Evolutionary conservation across 2,329 filamentous ascomycete genomes (phyloP).

Genomic region (Pseudogymnoascus sp.): DNA sequence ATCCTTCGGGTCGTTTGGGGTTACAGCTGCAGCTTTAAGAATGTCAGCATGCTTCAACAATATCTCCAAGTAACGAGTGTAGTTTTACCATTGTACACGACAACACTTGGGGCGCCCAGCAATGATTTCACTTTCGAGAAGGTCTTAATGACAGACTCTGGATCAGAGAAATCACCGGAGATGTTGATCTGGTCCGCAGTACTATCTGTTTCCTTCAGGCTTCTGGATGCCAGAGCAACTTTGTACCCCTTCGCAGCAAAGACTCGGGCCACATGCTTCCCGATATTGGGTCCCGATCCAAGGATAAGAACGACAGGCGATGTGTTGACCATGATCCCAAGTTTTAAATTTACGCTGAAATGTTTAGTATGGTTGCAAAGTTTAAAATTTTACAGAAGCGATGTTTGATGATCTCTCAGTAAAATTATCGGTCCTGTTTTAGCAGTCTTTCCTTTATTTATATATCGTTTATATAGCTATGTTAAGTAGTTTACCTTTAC

Average conservation of each 20-base stretch:
- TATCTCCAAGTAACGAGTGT: background rate
- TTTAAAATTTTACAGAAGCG: background rate
- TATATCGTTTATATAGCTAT: background rate
- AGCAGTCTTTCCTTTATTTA: background rate
- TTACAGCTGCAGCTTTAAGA: slow-evolving; percentile 19
- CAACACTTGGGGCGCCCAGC: slow-evolving; percentile 32
- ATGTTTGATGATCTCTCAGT: background rate
- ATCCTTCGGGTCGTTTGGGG: slow-evolving; percentile 22
- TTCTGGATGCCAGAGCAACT: slow-evolving; percentile 32
- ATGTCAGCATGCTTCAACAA: background rate
- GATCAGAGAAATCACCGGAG: slow-evolving; percentile 29
- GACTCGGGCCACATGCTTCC: slow-evolving; percentile 27
- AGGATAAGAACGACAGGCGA: slow-evolving; percentile 32
- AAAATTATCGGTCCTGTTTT: background rate
- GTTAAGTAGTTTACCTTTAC: background rate
- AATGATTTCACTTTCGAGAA: slow-evolving; percentile 32
- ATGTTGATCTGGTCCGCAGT: slow-evolving; percentile 29
- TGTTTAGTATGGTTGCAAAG: background rate
- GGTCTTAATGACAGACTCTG: slow-evolving; percentile 25
- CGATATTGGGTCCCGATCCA: slow-evolving; percentile 35
- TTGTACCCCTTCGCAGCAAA: slow-evolving; percentile 37
- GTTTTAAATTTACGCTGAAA: background rate
- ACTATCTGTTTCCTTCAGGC: slow-evolving; percentile 20
- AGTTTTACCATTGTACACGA: slow-evolving; percentile 9
- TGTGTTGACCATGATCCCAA: slow-evolving; percentile 10